Conservation (phyloP, 2,329 filamentous ascomycete genomes). For the Zasmidium angulare region DNA sequence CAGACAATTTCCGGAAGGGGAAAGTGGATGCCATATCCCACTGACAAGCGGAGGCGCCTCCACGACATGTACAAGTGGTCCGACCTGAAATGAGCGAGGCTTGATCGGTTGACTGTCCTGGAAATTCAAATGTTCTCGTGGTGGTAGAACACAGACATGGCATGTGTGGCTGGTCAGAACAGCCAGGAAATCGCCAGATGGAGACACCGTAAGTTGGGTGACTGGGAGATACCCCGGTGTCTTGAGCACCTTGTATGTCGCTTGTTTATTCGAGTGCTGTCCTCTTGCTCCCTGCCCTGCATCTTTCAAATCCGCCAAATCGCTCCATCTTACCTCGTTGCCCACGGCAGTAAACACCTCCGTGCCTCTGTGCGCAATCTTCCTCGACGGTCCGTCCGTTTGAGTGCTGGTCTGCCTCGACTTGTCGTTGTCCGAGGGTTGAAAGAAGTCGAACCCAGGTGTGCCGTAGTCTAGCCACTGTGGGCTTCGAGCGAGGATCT, state of each 20-base stretch:
- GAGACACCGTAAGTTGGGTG: conserved; percentile 80
- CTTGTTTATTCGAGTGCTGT: conserved; percentile 10
- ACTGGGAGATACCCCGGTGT: conserved; percentile 79
- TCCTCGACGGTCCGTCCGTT: conserved; percentile 49
- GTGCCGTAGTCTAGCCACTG: conserved; percentile 79
- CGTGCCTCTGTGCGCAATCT: conserved; percentile 76
- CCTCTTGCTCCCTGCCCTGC: conserved; percentile 18
- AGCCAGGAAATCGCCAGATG: conserved; percentile 76
- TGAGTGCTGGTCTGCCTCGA: conserved; percentile 9
- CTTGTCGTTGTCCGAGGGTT: conserved; percentile 33
- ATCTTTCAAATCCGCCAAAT: conserved; percentile 77
- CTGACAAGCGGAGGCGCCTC: conserved; percentile 78
- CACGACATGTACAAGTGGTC: conserved; percentile 86
- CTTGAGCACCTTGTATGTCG: conserved; percentile 54
- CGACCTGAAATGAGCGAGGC: conserved; percentile 85
- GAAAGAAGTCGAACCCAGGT: conserved; percentile 77
- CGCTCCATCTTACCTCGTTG: conserved; percentile 88
- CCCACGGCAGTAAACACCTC: conserved; percentile 88
- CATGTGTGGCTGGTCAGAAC: conserved; percentile 85
- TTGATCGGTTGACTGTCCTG: conserved; percentile 69
- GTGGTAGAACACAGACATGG: conserved; percentile 82
- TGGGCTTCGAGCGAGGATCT: conserved; percentile 80
- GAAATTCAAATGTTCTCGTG: conserved; percentile 71
- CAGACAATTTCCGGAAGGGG: conserved; percentile 75
- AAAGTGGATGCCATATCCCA: conserved; percentile 88